phyloP scores from a whole-genome alignment of 768 basidiomycete species.

The Leccinellum luteum region DNA sequence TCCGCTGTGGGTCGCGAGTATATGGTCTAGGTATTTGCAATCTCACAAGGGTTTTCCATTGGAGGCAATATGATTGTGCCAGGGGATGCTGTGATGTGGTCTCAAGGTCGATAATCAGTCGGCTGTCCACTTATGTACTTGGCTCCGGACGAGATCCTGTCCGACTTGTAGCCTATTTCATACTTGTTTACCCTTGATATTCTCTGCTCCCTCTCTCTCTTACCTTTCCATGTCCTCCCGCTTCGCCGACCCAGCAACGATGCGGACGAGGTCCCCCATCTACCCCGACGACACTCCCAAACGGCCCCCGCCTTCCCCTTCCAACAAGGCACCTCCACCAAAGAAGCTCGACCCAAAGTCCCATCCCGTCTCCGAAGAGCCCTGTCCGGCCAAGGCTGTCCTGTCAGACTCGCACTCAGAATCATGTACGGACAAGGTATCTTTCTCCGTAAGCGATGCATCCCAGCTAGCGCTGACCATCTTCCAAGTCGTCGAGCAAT shows the following conservation, averaged over 20 bases:
- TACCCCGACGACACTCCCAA: constrained; percentile 28
- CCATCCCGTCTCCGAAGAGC: constrained; percentile 31
- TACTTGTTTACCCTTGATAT: constrained; percentile 12
- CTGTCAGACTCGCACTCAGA: constrained; percentile 16
- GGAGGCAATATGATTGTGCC: constrained; percentile 9
- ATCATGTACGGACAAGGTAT: constrained; percentile 30
- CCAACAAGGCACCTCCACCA: constrained; percentile 28
- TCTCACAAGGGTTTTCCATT: constrained; percentile 23
- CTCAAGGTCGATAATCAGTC: constrained; percentile 32
- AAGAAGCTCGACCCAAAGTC: constrained; percentile 33
- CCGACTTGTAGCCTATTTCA: constrained; percentile 31
- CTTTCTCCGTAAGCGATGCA: constrained; percentile 1
- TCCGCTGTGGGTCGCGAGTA: constrained; percentile 30
- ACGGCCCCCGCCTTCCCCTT: constrained; percentile 33
- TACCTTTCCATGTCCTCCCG: constrained; percentile 27
- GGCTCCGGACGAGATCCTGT: constrained; percentile 23
- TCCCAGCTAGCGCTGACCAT: constrained; percentile 8
- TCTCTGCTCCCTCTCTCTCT: neutral
- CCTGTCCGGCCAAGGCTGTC: constrained; percentile 2
- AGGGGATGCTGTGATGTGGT: constrained; percentile 24
- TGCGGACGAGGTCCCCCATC: constrained; percentile 31
- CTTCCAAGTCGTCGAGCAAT: constrained; percentile 8
- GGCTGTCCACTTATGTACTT: constrained; percentile 31
- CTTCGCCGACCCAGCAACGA: constrained; percentile 24
- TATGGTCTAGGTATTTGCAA: constrained; percentile 28